These are phyloP conservation scores for Paxillus rubicundulus DNA, from an alignment of 768 basidiomycete genomes.

Conservation along the genomic window DNA sequence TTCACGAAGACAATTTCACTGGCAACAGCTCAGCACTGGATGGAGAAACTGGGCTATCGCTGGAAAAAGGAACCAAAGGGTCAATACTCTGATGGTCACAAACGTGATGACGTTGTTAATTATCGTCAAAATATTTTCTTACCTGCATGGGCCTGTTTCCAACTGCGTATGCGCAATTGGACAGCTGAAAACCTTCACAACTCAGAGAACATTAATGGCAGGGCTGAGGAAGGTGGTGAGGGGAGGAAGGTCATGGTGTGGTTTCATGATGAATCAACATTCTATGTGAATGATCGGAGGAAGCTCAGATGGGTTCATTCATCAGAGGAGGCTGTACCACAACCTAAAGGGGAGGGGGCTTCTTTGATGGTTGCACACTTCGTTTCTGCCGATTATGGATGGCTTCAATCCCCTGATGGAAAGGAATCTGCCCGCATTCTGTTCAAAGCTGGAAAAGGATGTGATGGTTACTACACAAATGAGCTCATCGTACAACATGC, in stretches of 20 bases:
- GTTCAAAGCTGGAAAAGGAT: conserved; percentile 23
- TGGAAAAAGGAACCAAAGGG: no score
- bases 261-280: conserved; percentile 37
- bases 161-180: neutral
- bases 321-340: no score
- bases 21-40: neutral
- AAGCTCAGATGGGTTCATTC: no score
- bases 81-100: no score
- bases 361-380: no score
- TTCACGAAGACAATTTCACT: neutral
- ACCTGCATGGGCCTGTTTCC: conserved; percentile 8
- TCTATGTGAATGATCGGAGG: no score
- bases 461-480: conserved; percentile 26
- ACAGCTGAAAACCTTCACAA: conserved; percentile 15
- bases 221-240: conserved; percentile 3
- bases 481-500: conserved; percentile 26
- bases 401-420: conserved; percentile 25
- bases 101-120: conserved; percentile 23
- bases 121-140: conserved; percentile 26
- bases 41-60: neutral
- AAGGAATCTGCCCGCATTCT: conserved; percentile 13
- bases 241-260: no score
- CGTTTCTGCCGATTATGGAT: conserved; percentile 34
- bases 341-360: no score
- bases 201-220: neutral